A percentile compares a stretch with the other conserved stretches of the same genome.
Evolutionary conservation across 2,329 filamentous ascomycete genomes (phyloP).

Genomic region (Xylaria sp.): DNA sequence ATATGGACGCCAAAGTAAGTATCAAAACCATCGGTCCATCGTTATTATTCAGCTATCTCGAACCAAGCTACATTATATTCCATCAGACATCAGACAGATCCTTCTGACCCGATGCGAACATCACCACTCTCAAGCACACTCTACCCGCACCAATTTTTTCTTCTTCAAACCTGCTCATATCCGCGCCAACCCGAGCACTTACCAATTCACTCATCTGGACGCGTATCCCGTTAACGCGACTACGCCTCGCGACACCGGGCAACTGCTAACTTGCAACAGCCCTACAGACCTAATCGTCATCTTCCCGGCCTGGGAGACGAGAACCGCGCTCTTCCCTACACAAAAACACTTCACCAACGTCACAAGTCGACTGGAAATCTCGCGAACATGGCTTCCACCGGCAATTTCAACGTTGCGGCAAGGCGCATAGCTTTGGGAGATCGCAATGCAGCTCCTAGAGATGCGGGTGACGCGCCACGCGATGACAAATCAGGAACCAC

Average conservation of each 20-base stretch:
- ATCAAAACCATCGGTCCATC: constrained; percentile 1
- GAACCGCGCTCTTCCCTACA: constrained; percentile 67
- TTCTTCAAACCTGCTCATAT: neutral
- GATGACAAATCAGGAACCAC: constrained; percentile 49
- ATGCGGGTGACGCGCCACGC: constrained; percentile 38
- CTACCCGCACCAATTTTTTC: neutral
- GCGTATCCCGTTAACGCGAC: neutral
- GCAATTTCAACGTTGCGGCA: constrained; percentile 68
- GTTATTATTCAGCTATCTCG: constrained; percentile 2
- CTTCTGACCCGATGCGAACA: constrained; percentile 14
- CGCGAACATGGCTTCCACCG: constrained; percentile 59
- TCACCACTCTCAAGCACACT: neutral
- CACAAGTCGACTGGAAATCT: constrained; percentile 81
- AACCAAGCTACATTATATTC: constrained; percentile 26
- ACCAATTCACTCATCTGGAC: constrained; percentile 1
- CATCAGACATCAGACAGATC: no score
- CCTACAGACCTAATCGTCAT: constrained; percentile 71
- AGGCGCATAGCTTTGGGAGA: constrained; percentile 86
- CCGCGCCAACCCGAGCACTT: neutral
- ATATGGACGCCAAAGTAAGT: constrained; percentile 46
- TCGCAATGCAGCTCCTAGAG: constrained; percentile 74
- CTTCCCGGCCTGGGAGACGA: constrained; percentile 74
- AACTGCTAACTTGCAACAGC: constrained; percentile 59
- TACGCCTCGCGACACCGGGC: neutral
- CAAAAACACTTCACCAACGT: constrained; percentile 76